A percentile compares a stretch with the other conserved stretches of the same genome.
These are phyloP conservation scores for Liriodendron chinense DNA, from an alignment of 164 flowering plant species.

Conservation along the genomic window DNA sequence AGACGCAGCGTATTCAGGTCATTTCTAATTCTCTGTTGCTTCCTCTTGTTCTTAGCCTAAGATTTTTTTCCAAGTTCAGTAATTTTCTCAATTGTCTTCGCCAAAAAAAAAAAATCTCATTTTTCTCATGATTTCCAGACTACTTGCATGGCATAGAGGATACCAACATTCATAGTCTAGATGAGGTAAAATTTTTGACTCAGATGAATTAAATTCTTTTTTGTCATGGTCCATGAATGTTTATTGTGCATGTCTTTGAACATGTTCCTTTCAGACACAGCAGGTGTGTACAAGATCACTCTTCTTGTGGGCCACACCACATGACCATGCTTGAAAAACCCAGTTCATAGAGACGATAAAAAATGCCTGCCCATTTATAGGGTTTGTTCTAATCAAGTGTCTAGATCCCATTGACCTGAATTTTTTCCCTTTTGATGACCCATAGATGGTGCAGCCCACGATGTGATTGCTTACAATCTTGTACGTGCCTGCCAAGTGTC, in stretches of 20 bases:
- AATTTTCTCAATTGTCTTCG: conserved; percentile 1
- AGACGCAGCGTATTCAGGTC: conserved; percentile 80
- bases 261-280: not conserved
- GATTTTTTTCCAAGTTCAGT: not conserved
- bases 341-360: no score
- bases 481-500: no score
- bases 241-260: not conserved
- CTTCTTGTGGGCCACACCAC: not conserved
- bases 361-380: no score
- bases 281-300: not conserved
- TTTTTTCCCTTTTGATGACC: no score
- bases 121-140: conserved; percentile 37
- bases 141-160: conserved; percentile 88
- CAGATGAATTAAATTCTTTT: not conserved
- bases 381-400: no score
- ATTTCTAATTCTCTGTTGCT: not conserved
- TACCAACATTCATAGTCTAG: conserved; percentile 38
- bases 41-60: not conserved
- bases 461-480: no score
- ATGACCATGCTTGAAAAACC: no score
- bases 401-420: no score
- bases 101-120: no score
- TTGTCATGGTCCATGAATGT: no score
- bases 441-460: no score
- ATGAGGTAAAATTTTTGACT: conserved; percentile 40